Conservation (phyloP, 176 grass and related monocot species). For the Eremochloa ophiuroides region DNA sequence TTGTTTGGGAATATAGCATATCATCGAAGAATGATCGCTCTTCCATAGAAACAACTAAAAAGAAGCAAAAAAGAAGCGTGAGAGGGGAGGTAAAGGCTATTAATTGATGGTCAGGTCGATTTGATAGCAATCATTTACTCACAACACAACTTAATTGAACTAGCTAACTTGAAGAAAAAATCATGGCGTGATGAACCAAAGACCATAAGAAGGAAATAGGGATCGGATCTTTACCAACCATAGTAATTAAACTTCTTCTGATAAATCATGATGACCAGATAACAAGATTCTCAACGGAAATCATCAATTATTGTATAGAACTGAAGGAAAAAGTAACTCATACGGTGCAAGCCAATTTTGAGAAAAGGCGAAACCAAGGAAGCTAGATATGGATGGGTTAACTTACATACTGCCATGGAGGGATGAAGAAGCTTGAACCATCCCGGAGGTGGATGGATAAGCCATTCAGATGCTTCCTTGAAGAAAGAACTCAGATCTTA, state of each 20-base stretch:
- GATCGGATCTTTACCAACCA: not conserved
- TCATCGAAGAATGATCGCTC: not conserved
- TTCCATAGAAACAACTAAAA: not conserved
- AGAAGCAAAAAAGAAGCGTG: not conserved
- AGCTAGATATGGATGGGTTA: not conserved
- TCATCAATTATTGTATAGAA: not conserved
- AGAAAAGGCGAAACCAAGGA: not conserved
- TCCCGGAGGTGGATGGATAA: slow-evolving; percentile 36
- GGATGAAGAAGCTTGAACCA: slow-evolving; percentile 46
- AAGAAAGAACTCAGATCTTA: not conserved
- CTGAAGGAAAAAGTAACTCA: not conserved
- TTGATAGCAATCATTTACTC: not conserved
- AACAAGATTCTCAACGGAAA: not conserved
- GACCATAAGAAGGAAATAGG: not conserved
- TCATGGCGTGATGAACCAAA: not conserved
- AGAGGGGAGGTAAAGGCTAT: not conserved
- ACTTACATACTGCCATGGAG: slow-evolving; percentile 40
- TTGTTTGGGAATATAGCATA: not conserved
- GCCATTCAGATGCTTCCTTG: slow-evolving; percentile 39
- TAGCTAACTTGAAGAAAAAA: not conserved
- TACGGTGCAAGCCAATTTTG: not conserved
- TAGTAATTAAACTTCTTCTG: not conserved
- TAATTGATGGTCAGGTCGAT: not conserved
- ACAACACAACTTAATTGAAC: not conserved
- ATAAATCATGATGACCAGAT: not conserved